A percentile compares a stretch with the other conserved stretches of the same genome.
phyloP scores from a whole-genome alignment of 1,284 basidiomycete species.

The Coriolopsis trogii region DNA sequence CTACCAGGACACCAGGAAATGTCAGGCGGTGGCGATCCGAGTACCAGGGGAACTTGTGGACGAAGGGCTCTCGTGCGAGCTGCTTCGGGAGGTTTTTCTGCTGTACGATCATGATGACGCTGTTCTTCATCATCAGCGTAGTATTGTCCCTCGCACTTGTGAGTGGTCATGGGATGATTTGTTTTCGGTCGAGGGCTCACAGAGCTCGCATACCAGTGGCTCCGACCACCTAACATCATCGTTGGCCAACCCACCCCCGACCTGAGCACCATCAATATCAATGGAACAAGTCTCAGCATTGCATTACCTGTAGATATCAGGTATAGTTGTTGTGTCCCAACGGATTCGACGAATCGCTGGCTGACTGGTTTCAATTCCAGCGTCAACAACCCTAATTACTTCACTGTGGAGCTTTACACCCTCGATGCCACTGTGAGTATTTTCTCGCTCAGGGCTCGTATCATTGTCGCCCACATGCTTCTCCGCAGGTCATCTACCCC shows the following conservation, averaged over 20 bases:
- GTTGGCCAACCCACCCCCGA: slow-evolving; percentile 56
- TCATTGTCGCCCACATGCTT: neutral
- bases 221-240: slow-evolving; percentile 75
- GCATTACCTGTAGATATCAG: slow-evolving; percentile 69
- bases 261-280: slow-evolving; percentile 37
- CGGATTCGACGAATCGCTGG: neutral
- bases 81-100: slow-evolving; percentile 71
- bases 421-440: slow-evolving; percentile 63
- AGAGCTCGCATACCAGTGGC: slow-evolving; percentile 54
- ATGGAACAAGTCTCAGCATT: slow-evolving; percentile 54
- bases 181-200: neutral
- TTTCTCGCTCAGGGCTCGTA: neutral
- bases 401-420: slow-evolving; percentile 70
- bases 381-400: slow-evolving; percentile 87
- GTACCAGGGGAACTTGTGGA: slow-evolving; percentile 64
- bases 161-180: slow-evolving; percentile 31
- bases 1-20: slow-evolving; percentile 28
- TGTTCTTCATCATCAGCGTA: slow-evolving; percentile 71
- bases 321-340: slow-evolving; percentile 29
- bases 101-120: slow-evolving; percentile 65
- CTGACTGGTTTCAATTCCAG: slow-evolving; percentile 44
- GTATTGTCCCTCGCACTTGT: slow-evolving; percentile 75
- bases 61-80: slow-evolving; percentile 53
- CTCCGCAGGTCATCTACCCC: slow-evolving; percentile 68
- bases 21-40: slow-evolving; percentile 54